Evolutionary conservation across 1,139 yeast genomes (phyloP).

Genomic region (Suhomyces terraborum): DNA sequence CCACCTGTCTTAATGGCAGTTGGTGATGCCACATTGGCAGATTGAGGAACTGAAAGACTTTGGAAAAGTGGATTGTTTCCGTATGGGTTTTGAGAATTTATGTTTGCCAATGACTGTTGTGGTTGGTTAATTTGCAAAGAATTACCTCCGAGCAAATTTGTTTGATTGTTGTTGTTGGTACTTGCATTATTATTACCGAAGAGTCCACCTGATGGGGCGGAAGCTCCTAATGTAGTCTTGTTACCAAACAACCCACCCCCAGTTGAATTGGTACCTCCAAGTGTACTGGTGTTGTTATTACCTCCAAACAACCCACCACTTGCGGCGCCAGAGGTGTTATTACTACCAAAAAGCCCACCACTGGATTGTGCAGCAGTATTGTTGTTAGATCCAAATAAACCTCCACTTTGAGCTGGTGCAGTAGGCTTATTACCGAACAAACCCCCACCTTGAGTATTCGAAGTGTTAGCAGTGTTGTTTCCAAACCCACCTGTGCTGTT

Average conservation of each 20-base stretch:
- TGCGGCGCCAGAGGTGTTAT: conserved; percentile 8
- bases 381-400: conserved; percentile 19
- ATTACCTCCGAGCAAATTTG: conserved; percentile 17
- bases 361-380: conserved; percentile 13
- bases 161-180: conserved; percentile 10
- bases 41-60: conserved; percentile 27
- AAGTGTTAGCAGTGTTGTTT: conserved; percentile 13
- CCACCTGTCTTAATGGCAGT: conserved; percentile 7
- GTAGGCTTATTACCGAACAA: conserved; percentile 29
- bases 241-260: conserved; percentile 18
- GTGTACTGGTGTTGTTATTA: conserved; percentile 7
- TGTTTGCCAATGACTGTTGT: conserved; percentile 40
- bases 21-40: conserved; percentile 3
- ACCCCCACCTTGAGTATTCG: conserved; percentile 24
- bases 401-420: conserved; percentile 14
- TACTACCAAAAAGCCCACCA: conserved; percentile 35
- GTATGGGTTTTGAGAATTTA: conserved; percentile 67
- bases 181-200: conserved; percentile 20
- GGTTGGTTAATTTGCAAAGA: conserved; percentile 25
- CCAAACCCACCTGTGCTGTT: conserved; percentile 22
- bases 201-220: conserved; percentile 19
- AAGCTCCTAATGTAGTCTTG: conserved; percentile 16
- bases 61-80: conserved; percentile 69
- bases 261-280: conserved; percentile 15
- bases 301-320: conserved; percentile 31